These are phyloP conservation scores for Spathaspora hagerdaliae DNA, from an alignment of 805 yeast species.

Conservation along the genomic window DNA sequence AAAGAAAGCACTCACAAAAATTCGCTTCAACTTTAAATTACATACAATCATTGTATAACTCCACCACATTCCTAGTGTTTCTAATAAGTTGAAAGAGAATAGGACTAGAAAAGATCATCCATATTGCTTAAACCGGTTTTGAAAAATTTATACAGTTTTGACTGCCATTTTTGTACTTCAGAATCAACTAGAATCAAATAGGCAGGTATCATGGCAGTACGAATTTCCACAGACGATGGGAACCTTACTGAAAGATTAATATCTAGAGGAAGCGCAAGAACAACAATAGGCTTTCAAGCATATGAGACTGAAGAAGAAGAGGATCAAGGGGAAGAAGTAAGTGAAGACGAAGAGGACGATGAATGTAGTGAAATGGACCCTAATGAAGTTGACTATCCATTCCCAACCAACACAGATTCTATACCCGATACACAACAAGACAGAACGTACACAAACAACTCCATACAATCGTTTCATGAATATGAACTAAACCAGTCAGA, in stretches of 20 bases:
- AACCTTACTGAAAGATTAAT: neutral
- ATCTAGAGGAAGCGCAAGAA: neutral
- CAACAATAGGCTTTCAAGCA: neutral
- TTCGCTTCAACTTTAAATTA: no score
- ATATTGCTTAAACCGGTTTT: no score
- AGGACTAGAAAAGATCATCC: neutral
- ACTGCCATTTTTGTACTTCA: neutral
- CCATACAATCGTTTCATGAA: conserved; percentile 12
- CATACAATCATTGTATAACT: no score
- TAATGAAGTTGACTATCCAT: no score
- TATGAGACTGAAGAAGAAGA: neutral
- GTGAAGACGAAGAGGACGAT: neutral
- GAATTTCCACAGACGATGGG: neutral
- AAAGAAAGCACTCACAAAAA: no score
- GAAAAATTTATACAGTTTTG: neutral
- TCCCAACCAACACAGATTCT: neutral
- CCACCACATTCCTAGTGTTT: no score
- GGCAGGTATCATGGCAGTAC: neutral
- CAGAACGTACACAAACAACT: neutral
- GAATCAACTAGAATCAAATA: neutral
- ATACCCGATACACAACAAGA: neutral
- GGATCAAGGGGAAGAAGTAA: conserved; percentile 1
- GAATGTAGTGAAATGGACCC: conserved; percentile 2
- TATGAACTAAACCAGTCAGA: conserved; percentile 39
- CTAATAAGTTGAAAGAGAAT: no score